These are phyloP conservation scores for Geranium brycei DNA, from an alignment of 345 rosid species.

Conservation along the genomic window DNA sequence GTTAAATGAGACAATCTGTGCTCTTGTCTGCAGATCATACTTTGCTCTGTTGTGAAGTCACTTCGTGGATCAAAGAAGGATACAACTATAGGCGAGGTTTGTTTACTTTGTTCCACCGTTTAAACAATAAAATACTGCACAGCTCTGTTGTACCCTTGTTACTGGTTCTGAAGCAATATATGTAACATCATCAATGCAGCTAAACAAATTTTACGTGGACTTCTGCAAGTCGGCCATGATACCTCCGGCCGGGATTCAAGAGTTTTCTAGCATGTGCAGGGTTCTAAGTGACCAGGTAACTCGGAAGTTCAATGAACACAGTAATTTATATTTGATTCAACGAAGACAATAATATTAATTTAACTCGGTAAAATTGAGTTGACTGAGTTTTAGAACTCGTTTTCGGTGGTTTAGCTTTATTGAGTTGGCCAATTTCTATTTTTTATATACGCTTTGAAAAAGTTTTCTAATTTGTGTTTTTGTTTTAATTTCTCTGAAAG, in stretches of 20 bases:
- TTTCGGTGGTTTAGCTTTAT: too few relatives aligned
- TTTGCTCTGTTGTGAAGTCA: slow-evolving; percentile 66
- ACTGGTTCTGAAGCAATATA: slow-evolving; percentile 3
- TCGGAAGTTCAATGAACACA: background rate
- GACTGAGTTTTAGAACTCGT: too few relatives aligned
- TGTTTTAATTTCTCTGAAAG: too few relatives aligned
- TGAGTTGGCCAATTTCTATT: too few relatives aligned
- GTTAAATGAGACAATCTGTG: background rate
- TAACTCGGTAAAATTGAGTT: too few relatives aligned
- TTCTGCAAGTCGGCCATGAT: slow-evolving; percentile 58
- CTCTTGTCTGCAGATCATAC: slow-evolving; percentile 40
- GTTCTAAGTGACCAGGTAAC: slow-evolving; percentile 79
- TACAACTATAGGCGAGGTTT: slow-evolving; percentile 59
- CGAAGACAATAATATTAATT: too few relatives aligned
- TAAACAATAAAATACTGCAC: slow-evolving; percentile 2
- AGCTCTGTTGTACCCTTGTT: background rate
- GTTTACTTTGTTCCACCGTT: slow-evolving; percentile 4
- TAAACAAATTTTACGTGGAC: slow-evolving; percentile 52
- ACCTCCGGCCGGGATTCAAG: slow-evolving; percentile 57
- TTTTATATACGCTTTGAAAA: too few relatives aligned
- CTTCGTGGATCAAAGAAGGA: slow-evolving; percentile 82
- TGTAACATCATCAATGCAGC: slow-evolving; percentile 29
- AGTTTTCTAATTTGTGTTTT: too few relatives aligned
- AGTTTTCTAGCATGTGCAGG: slow-evolving; percentile 59
- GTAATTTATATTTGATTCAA: too few relatives aligned